Conservation (phyloP, 2,329 filamentous ascomycete genomes). For the Phialophora verrucosa region DNA sequence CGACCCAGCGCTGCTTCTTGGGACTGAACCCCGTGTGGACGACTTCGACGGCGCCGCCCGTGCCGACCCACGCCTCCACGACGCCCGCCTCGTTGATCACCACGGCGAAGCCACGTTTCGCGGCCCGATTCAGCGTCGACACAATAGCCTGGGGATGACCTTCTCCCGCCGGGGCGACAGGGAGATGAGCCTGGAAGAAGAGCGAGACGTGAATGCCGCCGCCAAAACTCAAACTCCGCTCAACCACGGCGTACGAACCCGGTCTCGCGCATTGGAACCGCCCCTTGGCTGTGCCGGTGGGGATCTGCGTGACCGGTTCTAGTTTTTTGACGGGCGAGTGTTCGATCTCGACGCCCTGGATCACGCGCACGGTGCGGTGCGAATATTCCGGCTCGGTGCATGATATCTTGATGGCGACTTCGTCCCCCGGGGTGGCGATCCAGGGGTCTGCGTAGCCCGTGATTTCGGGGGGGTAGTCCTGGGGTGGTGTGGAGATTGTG, state of each 20-base stretch:
- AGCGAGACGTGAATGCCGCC: constrained; percentile 19
- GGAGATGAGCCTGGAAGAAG: constrained; percentile 26
- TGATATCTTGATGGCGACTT: constrained; percentile 31
- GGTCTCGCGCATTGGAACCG: constrained; percentile 24
- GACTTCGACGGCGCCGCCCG: constrained; percentile 12
- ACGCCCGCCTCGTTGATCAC: constrained; percentile 17
- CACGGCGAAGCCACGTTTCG: constrained; percentile 27
- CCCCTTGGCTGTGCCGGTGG: constrained; percentile 18
- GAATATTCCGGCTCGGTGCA: constrained; percentile 32
- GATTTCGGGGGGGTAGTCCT: constrained; percentile 29
- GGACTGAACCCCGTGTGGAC: constrained; percentile 21
- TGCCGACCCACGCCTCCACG: constrained; percentile 27
- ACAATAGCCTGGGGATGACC: constrained; percentile 26
- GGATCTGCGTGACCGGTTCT: constrained; percentile 22
- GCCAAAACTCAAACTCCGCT: constrained; percentile 1
- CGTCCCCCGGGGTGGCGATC: constrained; percentile 26
- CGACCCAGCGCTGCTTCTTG: constrained; percentile 16
- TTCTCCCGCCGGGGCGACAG: not conserved
- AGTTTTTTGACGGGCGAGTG: constrained; percentile 13
- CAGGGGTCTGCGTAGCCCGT: constrained; percentile 33
- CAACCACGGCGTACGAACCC: constrained; percentile 28
- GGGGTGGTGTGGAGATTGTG: constrained; percentile 11
- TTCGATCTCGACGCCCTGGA: constrained; percentile 24
- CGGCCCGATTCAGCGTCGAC: constrained; percentile 24
- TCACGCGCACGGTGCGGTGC: constrained; percentile 28